Percentiles rank a stretch among this genome's conserved stretches.
Conservation (phyloP, 768 basidiomycete genomes). For the Boletus patriciae region DNA sequence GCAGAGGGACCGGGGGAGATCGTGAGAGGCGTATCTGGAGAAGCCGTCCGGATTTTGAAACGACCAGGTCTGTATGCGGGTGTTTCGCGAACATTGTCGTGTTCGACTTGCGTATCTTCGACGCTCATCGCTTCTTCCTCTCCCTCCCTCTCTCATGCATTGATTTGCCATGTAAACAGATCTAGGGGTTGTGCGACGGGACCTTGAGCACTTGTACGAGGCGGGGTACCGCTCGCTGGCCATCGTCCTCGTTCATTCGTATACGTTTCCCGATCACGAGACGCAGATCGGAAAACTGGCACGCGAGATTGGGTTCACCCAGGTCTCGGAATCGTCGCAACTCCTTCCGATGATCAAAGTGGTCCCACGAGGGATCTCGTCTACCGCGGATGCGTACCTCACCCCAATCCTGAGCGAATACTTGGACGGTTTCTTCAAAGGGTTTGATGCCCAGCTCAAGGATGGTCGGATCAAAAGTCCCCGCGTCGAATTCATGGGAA, state of each 20-base stretch:
- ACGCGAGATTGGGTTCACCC: slow-evolving; percentile 78
- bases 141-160: neutral
- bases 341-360: slow-evolving; percentile 95
- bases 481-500: slow-evolving; percentile 94
- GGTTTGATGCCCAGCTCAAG: slow-evolving; percentile 75
- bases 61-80: slow-evolving; percentile 50
- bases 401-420: slow-evolving; percentile 86
- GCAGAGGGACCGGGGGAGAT: slow-evolving; percentile 82
- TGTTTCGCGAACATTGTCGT: neutral
- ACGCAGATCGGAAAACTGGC: slow-evolving; percentile 69
- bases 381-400: slow-evolving; percentile 93
- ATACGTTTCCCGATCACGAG: slow-evolving; percentile 89
- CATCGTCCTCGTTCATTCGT: slow-evolving; percentile 88
- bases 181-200: slow-evolving; percentile 47
- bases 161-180: slow-evolving; percentile 40
- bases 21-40: slow-evolving; percentile 80
- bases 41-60: slow-evolving; percentile 82
- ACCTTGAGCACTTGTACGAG: slow-evolving; percentile 70
- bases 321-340: slow-evolving; percentile 84
- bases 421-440: slow-evolving; percentile 86
- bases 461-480: slow-evolving; percentile 59
- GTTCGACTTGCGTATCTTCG: neutral
- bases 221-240: slow-evolving; percentile 89
- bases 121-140: neutral
- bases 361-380: slow-evolving; percentile 89